These are phyloP conservation scores for Prunella vulgaris DNA, from an alignment of 257 asterid genomes.

Conservation along the genomic window DNA sequence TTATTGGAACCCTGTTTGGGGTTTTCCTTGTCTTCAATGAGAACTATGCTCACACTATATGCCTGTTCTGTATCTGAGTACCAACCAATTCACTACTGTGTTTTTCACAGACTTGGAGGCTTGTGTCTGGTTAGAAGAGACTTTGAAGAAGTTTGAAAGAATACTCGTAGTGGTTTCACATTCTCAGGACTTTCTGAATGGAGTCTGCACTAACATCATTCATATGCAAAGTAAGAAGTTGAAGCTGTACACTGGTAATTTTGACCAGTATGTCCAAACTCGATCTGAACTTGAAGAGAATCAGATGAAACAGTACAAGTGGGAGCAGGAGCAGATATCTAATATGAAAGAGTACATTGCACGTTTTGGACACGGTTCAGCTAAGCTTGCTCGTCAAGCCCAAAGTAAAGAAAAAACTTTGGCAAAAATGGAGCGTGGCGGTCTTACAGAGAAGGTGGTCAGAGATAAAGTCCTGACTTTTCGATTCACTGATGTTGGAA, in stretches of 20 bases:
- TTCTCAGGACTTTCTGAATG: slow-evolving; percentile 95
- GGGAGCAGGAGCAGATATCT: slow-evolving; percentile 99
- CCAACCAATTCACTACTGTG: background rate
- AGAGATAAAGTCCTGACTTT: slow-evolving; percentile 71
- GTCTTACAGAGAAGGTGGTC: slow-evolving; percentile 82
- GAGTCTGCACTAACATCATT: slow-evolving; percentile 94
- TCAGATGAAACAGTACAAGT: slow-evolving; percentile 93
- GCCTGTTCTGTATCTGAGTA: background rate
- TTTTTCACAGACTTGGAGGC: slow-evolving; percentile 76
- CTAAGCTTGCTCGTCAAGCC: slow-evolving; percentile 98
- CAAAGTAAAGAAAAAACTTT: slow-evolving; percentile 96
- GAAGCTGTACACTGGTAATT: slow-evolving; percentile 83
- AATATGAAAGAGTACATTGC: slow-evolving; percentile 97
- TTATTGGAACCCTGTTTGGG: background rate
- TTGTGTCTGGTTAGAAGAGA: slow-evolving; percentile 97
- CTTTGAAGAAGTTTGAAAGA: slow-evolving; percentile 74
- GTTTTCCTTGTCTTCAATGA: background rate
- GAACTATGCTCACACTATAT: no score
- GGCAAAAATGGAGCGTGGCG: slow-evolving; percentile 99
- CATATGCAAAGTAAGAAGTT: slow-evolving; percentile 89
- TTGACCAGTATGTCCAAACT: slow-evolving; percentile 87
- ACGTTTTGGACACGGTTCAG: slow-evolving; percentile 98
- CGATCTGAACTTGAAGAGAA: slow-evolving; percentile 94
- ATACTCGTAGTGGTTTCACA: slow-evolving; percentile 96
- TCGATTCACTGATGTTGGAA: slow-evolving; percentile 80